Conservation (phyloP, 495 filamentous ascomycete genomes). For the Arthonia radiata region DNA sequence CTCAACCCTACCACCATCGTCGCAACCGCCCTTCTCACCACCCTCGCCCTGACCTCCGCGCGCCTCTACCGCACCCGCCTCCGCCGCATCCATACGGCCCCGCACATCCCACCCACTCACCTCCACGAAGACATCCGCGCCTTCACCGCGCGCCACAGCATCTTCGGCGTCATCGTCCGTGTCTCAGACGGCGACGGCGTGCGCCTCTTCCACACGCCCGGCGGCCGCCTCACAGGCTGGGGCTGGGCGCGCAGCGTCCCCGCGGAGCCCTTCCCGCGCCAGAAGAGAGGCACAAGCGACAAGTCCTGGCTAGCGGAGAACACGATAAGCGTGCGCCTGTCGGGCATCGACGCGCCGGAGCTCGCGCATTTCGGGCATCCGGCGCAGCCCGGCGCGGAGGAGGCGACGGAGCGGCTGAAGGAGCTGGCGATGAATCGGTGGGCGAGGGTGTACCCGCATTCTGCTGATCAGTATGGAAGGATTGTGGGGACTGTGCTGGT, state of each 20-base stretch:
- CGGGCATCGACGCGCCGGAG: slow-evolving; percentile 84
- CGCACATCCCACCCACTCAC: slow-evolving; percentile 45
- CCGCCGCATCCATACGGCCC: slow-evolving; percentile 51
- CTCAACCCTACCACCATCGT: no score
- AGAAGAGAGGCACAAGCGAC: no score
- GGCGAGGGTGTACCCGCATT: slow-evolving; percentile 57
- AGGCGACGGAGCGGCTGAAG: slow-evolving; percentile 57
- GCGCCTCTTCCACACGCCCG: slow-evolving; percentile 77
- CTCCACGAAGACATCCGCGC: slow-evolving; percentile 40
- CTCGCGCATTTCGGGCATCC: slow-evolving; percentile 72
- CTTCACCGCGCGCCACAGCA: slow-evolving; percentile 37
- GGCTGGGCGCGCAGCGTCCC: slow-evolving; percentile 38
- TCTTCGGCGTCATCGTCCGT: slow-evolving; percentile 71
- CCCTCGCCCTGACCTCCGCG: slow-evolving; percentile 30
- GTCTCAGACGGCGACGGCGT: slow-evolving; percentile 95
- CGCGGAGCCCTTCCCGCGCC: no score
- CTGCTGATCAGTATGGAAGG: slow-evolving; percentile 74
- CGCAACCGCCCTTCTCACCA: slow-evolving; percentile 43
- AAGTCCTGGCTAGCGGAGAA: slow-evolving; percentile 4
- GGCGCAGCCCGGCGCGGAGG: slow-evolving; percentile 57
- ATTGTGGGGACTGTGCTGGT: slow-evolving; percentile 72
- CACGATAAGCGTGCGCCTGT: slow-evolving; percentile 59
- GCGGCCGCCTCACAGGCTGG: slow-evolving; percentile 70
- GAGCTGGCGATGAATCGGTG: slow-evolving; percentile 44
- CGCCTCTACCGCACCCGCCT: slow-evolving; percentile 49